Evolutionary conservation across 192 early-diverging fungal species (phyloP).

Genomic region (Coemansia sp.): DNA sequence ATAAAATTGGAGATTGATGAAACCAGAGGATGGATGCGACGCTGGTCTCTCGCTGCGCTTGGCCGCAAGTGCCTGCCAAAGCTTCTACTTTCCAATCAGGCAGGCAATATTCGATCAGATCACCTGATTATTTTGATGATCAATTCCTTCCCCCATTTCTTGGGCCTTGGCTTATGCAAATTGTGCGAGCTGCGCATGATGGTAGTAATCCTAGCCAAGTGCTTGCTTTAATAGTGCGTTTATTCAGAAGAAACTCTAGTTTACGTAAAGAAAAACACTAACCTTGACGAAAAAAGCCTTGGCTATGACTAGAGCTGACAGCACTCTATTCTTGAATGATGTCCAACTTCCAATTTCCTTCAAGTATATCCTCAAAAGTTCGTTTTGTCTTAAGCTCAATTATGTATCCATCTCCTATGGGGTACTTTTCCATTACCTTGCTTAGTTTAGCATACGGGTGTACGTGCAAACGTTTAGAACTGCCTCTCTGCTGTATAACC

Average conservation of each 20-base stretch:
- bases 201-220: neutral
- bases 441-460: neutral
- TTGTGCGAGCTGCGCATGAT: neutral
- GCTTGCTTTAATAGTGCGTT: neutral
- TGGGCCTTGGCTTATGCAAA: neutral
- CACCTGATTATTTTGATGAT: neutral
- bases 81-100: neutral
- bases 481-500: neutral
- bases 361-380: neutral
- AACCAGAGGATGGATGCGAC: constrained; percentile 7
- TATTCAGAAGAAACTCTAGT: neutral
- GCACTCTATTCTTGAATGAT: no score
- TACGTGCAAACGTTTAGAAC: neutral
- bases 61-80: neutral
- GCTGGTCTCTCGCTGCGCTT: constrained; percentile 3
- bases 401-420: neutral
- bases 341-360: neutral
- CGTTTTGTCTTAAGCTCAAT: neutral
- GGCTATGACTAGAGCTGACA: no score
- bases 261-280: neutral
- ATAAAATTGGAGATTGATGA: constrained; percentile 10
- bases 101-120: neutral
- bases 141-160: neutral
- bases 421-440: neutral
- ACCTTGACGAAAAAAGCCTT: no score